Base-by-base conservation (phyloP, 1,284 basidiomycete species). In the Trichosporon sp. region DNA sequence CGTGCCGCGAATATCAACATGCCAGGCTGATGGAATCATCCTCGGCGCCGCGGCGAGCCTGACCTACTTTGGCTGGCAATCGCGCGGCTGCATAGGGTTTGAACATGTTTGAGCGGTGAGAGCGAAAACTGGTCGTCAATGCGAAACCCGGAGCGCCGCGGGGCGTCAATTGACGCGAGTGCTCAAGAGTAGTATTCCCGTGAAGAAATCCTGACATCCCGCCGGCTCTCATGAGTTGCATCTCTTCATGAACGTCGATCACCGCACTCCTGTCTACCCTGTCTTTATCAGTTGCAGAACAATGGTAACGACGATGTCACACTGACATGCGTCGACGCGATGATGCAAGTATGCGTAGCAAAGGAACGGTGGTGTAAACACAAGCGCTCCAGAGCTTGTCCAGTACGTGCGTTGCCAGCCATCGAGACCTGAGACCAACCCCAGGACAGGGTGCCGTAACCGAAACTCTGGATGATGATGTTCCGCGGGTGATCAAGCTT, bases 401-500 rank as follows among this genome's bases (percentile, higher is more conserved):
- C 51, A 10, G 51, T 63, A 63, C 59, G 59, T 12, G 37, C 14
- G 16, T 16, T 16, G 16, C 31, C 59, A 63, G 59, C 59, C 59
- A 35, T 63, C 59, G 2, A 10, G 16, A 35, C 31, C n/a, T n/a
- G 59, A n/a, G 32, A n/a, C 59, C 16, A 11, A 32, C 59, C 59
- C 32, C 31, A 26, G 59, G 26, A 14, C 14, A 63, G 14, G 16
- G 59, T 63, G 59, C 59, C 59, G 59, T 63, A 63, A 63, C 59
- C 59, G 21, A n/a, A 63, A 63, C 59, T 63, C 19, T 63, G 59
- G 59, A 63, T 63, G 32, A 63, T 37, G 59, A 37, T 63, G 59
- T 63, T 63, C 59, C 59, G 59, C 59, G 59, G 59, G 59, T 63
- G 59, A 63, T 35, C 59, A 63, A 63, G 59, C 59, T 63, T 32